Evolutionary conservation across 1,139 yeast species (phyloP).

Genomic region (Hanseniaspora sp.): DNA sequence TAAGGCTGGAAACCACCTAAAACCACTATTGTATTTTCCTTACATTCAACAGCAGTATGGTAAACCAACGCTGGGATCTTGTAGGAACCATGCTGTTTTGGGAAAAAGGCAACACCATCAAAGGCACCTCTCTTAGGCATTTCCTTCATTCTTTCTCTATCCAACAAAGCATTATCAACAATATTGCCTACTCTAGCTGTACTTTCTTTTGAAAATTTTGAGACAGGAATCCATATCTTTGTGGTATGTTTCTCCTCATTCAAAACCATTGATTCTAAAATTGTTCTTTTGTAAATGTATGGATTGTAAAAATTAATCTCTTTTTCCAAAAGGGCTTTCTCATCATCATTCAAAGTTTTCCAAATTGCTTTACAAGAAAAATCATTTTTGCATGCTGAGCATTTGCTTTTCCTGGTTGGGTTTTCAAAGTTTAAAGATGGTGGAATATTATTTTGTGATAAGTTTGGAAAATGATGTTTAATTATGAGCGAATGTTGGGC

Average conservation of each 20-base stretch:
- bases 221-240: slow-evolving; percentile 2
- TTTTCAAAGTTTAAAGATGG: no score
- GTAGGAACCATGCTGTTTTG: not conserved
- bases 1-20: slow-evolving; percentile 2
- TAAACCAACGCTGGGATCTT: slow-evolving; percentile 5
- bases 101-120: slow-evolving; percentile 7
- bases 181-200: not conserved
- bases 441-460: no score
- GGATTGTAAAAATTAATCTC: not conserved
- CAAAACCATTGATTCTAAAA: not conserved
- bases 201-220: not conserved
- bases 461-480: no score
- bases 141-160: not conserved
- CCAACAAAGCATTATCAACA: not conserved
- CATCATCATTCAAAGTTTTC: not conserved
- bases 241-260: not conserved
- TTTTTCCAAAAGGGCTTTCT: not conserved
- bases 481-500: no score
- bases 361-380: not conserved
- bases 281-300: not conserved
- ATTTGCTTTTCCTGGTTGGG: no score
- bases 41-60: not conserved
- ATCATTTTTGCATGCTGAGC: no score
- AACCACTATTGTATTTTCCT: not conserved
- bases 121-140: not conserved